Evolutionary conservation across 768 basidiomycete genomes (phyloP).

Genomic region (Rhizopogon vinicolor): DNA sequence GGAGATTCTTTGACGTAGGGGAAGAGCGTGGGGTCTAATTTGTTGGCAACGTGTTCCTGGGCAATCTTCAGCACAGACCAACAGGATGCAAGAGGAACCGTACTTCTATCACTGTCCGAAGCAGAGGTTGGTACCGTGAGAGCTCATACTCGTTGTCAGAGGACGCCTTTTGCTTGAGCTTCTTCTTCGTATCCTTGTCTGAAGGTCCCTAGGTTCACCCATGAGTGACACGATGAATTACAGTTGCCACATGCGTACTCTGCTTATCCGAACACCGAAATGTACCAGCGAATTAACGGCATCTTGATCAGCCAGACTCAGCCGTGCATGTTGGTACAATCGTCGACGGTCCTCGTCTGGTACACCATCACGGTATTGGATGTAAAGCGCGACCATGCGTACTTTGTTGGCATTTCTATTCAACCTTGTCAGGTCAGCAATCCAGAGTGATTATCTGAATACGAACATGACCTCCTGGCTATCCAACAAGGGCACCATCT

Average conservation of each 20-base stretch:
- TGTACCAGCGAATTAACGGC: conserved; percentile 83
- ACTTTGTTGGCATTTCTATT: conserved; percentile 87
- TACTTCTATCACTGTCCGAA: conserved; percentile 84
- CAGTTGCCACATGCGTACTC: conserved; percentile 44
- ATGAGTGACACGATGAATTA: not conserved
- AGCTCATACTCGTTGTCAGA: conserved; percentile 96
- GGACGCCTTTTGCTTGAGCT: conserved; percentile 68
- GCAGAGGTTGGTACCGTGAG: conserved; percentile 84
- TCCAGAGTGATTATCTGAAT: not conserved
- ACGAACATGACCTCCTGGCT: conserved; percentile 78
- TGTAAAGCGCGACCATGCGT: conserved; percentile 92
- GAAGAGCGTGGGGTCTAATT: conserved; percentile 74
- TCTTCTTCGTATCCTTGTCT: conserved; percentile 78
- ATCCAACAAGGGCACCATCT: conserved; percentile 97
- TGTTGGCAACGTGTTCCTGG: conserved; percentile 80
- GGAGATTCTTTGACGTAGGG: conserved; percentile 88
- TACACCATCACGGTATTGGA: conserved; percentile 92
- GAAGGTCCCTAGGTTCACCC: conserved; percentile 48
- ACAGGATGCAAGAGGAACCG: not conserved
- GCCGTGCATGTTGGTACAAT: conserved; percentile 90
- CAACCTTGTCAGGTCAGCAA: not conserved
- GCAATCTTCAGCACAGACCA: not conserved
- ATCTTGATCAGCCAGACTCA: conserved; percentile 87
- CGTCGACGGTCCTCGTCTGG: conserved; percentile 97
- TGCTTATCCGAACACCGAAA: conserved; percentile 78